Conservation (phyloP, 2,329 filamentous ascomycete species). For the Fusarium lateritium region DNA sequence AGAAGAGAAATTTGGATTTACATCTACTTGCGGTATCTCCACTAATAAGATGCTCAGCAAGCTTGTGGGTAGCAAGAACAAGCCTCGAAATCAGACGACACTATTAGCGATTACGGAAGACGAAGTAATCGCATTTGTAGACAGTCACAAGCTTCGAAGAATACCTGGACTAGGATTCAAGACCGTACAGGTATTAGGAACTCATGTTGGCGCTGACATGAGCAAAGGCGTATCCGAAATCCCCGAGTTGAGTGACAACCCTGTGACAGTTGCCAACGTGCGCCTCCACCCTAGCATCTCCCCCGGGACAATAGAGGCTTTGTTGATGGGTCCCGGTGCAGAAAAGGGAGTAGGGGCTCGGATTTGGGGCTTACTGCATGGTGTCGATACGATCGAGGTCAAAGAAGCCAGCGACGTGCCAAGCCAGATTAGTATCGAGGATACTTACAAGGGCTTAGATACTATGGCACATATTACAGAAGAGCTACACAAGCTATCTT, state of each 20-base stretch:
- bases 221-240: conserved; percentile 51
- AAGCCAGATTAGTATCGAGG: conserved; percentile 93
- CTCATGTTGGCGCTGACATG: conserved; percentile 63
- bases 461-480: conserved; percentile 73
- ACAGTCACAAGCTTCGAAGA: conserved; percentile 80
- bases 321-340: conserved; percentile 79
- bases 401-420: conserved; percentile 80
- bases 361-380: conserved; percentile 85
- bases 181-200: conserved; percentile 63
- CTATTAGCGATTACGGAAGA: conserved; percentile 75
- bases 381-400: conserved; percentile 82
- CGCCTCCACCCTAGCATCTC: conserved; percentile 75
- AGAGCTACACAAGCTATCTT: conserved; percentile 78
- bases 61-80: conserved; percentile 85
- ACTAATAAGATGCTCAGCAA: conserved; percentile 91
- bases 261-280: conserved; percentile 76
- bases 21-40: conserved; percentile 87
- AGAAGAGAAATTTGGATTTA: conserved; percentile 85
- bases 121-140: conserved; percentile 78
- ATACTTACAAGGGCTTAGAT: conserved; percentile 84
- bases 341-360: conserved; percentile 79
- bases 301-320: conserved; percentile 73
- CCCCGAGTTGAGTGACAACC: conserved; percentile 54
- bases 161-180: conserved; percentile 91
- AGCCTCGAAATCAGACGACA: conserved; percentile 90